Base-by-base conservation (phyloP, 73 alveolate species). In the Durusdinium trenchii region DNA sequence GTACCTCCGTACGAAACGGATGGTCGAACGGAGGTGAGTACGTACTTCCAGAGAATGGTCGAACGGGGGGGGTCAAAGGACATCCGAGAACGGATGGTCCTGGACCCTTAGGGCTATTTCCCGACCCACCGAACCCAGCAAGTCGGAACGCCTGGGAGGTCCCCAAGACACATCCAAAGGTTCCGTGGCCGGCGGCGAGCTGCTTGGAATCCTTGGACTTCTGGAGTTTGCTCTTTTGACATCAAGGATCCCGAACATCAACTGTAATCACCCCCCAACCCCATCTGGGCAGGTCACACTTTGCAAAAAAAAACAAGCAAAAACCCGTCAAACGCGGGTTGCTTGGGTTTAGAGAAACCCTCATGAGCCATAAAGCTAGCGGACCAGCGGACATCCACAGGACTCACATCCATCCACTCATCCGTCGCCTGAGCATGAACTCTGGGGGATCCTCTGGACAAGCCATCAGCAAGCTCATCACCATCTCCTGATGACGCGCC, bases 391-490 rank as follows among this genome's bases (percentile, higher is more conserved):
- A 73, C 83, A 3, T 14, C 50, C 48, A 3, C 14, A 5, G 35
- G 38, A 3, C 40, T 32, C 51, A 26, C 84, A 73, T 73, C 52
- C 5, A 35, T 38, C 75, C 75, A 42, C 30, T 30, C 75, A 83
- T 12, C 45, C 47, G n/a, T 5, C 64, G 50, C 96, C 97, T 90
- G 57, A 90, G 87, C 97, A 90, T 90, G 57, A 90, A 90, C 32
- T 35, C 52, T 48, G 54, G 73, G 35, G 97, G 97, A 47, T 90
- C 97, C 6, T 54, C 87, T 4, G 97, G 97, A 42, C 97, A 47
- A 45, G 46, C 97, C 43, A 47, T 67, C 76, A 90, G 97, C 73
- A 90, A 76, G 57, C 57, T 90, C 97, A 69, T 90, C 60, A 90
- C 97, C 97, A 90, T 90, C 87, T 90, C 97, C 97, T 90, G 87